Evolutionary conservation across 305 asterid genomes (phyloP).

Genomic region (Plantago coronopus): DNA sequence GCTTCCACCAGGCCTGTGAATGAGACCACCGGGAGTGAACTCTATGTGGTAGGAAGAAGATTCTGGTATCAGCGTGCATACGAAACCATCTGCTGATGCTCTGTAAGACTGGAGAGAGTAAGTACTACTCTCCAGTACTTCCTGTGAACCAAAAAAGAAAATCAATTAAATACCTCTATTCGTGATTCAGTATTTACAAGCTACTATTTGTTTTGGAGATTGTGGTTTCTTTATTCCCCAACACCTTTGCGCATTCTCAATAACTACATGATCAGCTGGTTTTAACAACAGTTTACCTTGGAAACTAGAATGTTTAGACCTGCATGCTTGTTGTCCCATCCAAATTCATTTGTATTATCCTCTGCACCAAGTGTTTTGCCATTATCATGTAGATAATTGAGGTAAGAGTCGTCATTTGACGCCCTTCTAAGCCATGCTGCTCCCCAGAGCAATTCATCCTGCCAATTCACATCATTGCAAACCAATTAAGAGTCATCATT

Average conservation of each 20-base stretch:
- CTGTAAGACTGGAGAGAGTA: slow-evolving; percentile 71
- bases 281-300: slow-evolving; percentile 40
- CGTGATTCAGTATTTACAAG: background rate
- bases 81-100: slow-evolving; percentile 84
- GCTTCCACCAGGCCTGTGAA: slow-evolving; percentile 86
- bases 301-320: slow-evolving; percentile 83
- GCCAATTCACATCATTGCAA: slow-evolving; percentile 1
- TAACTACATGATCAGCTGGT: background rate
- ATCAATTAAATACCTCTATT: background rate
- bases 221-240: background rate
- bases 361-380: slow-evolving; percentile 84
- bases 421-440: slow-evolving; percentile 96
- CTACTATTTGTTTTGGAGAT: background rate
- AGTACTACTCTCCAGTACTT: slow-evolving; percentile 50
- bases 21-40: slow-evolving; percentile 81
- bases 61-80: slow-evolving; percentile 85
- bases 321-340: slow-evolving; percentile 96
- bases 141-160: slow-evolving; percentile 40
- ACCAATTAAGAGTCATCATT: background rate
- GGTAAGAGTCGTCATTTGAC: slow-evolving; percentile 58
- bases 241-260: background rate
- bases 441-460: slow-evolving; percentile 97
- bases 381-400: slow-evolving; percentile 67
- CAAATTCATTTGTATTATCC: slow-evolving; percentile 79
- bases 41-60: slow-evolving; percentile 72